A percentile compares a stretch with the other conserved stretches of the same genome.
These are phyloP conservation scores for Saccharomycopsis microspora DNA, from an alignment of 805 yeast genomes.

Conservation along the genomic window DNA sequence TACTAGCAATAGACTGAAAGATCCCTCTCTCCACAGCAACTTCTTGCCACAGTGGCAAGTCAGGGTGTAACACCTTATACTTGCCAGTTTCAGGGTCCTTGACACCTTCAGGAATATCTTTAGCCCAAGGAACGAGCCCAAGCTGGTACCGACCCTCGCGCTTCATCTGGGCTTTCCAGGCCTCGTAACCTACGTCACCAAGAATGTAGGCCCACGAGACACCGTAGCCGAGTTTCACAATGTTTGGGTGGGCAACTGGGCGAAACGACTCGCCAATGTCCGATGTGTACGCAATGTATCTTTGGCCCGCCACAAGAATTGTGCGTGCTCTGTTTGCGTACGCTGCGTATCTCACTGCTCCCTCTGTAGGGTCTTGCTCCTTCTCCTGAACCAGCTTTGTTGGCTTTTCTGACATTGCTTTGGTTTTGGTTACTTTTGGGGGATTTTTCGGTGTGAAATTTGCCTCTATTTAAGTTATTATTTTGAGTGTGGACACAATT, in stretches of 20 bases:
- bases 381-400: neutral
- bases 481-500: too few relatives aligned
- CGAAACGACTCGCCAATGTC: conserved; percentile 83
- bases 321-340: conserved; percentile 69
- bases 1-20: conserved; percentile 72
- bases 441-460: too few relatives aligned
- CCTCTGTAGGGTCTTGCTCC: conserved; percentile 30
- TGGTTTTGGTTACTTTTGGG: too few relatives aligned
- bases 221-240: conserved; percentile 60
- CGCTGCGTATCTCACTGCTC: conserved; percentile 63
- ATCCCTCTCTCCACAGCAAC: conserved; percentile 60
- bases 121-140: conserved; percentile 63
- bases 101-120: conserved; percentile 21
- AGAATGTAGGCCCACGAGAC: conserved; percentile 66
- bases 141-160: conserved; percentile 52
- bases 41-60: conserved; percentile 55
- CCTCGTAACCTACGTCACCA: conserved; percentile 64
- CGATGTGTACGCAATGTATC: conserved; percentile 79
- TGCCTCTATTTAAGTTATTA: too few relatives aligned
- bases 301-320: conserved; percentile 57
- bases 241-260: conserved; percentile 60
- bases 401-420: neutral
- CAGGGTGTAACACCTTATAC: conserved; percentile 16
- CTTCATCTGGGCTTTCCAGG: conserved; percentile 61
- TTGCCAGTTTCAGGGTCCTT: neutral